Evolutionary conservation across 441 rosid genomes (phyloP).

Genomic region (Geranium incanum): DNA sequence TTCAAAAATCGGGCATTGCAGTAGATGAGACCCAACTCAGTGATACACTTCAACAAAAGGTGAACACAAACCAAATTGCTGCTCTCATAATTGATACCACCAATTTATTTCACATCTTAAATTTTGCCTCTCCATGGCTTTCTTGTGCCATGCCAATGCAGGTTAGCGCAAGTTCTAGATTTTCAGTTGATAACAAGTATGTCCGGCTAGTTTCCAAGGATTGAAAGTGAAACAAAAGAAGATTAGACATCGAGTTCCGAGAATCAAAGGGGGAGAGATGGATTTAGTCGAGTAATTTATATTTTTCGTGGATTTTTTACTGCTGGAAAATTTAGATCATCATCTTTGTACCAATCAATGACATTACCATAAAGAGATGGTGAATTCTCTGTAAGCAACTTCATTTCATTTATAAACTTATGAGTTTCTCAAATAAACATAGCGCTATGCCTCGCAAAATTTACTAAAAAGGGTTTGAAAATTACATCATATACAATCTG

Average conservation of each 20-base stretch:
- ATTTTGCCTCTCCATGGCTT: not conserved
- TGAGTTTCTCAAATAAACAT: not conserved
- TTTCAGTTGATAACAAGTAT: slow-evolving; percentile 44
- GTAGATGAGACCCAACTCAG: slow-evolving; percentile 37
- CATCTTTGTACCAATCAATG: no score
- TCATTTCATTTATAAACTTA: no score
- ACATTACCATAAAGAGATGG: no score
- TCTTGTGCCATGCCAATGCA: slow-evolving; percentile 23
- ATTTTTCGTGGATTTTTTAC: no score
- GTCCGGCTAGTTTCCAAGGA: slow-evolving; percentile 48
- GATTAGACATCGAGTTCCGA: not conserved
- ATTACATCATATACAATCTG: slow-evolving; percentile 5
- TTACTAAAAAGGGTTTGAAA: not conserved
- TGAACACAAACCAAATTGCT: slow-evolving; percentile 22
- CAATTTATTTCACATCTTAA: not conserved
- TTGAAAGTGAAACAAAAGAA: slow-evolving; percentile 18
- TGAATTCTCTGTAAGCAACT: no score
- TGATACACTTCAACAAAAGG: slow-evolving; percentile 55
- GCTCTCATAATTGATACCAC: not conserved
- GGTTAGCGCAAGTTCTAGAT: slow-evolving; percentile 62
- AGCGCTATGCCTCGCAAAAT: not conserved
- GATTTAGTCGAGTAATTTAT: no score
- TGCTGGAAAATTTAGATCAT: no score
- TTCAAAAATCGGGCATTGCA: slow-evolving; percentile 41
- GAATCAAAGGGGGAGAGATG: not conserved